These are phyloP conservation scores for Xylaria longipes DNA, from an alignment of 495 filamentous ascomycete genomes.

Conservation along the genomic window DNA sequence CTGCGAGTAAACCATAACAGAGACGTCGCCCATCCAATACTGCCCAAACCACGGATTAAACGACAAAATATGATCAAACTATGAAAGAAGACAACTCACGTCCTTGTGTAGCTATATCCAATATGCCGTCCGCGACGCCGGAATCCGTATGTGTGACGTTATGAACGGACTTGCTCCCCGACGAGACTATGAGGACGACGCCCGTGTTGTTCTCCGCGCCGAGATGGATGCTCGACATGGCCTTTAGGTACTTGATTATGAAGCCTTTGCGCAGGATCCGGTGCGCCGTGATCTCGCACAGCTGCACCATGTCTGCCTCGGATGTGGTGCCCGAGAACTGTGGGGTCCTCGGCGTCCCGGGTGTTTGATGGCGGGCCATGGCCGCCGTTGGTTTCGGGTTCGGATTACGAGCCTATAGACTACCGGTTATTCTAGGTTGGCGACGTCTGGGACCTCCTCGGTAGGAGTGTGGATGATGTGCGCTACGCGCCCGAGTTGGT, in stretches of 20 bases:
- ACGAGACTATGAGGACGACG: slow-evolving; percentile 21
- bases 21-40: not conserved
- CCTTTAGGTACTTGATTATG: slow-evolving; percentile 11
- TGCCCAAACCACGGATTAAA: not conserved
- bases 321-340: not conserved
- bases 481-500: not conserved
- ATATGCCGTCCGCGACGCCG: slow-evolving; percentile 18
- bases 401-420: not conserved
- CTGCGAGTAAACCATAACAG: not conserved
- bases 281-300: slow-evolving; percentile 24
- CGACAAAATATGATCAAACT: not conserved
- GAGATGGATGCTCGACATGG: slow-evolving; percentile 19
- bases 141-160: slow-evolving; percentile 5
- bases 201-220: slow-evolving; percentile 21
- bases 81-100: not conserved
- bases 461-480: not conserved
- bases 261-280: slow-evolving; percentile 26
- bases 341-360: not conserved
- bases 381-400: not conserved
- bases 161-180: slow-evolving; percentile 4
- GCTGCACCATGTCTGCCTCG: not conserved
- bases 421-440: not conserved
- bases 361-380: not conserved
- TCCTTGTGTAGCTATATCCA: slow-evolving; percentile 20
- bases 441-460: not conserved